Base-by-base conservation (phyloP, 345 rosid species). In the Euphorbia peplus region DNA sequence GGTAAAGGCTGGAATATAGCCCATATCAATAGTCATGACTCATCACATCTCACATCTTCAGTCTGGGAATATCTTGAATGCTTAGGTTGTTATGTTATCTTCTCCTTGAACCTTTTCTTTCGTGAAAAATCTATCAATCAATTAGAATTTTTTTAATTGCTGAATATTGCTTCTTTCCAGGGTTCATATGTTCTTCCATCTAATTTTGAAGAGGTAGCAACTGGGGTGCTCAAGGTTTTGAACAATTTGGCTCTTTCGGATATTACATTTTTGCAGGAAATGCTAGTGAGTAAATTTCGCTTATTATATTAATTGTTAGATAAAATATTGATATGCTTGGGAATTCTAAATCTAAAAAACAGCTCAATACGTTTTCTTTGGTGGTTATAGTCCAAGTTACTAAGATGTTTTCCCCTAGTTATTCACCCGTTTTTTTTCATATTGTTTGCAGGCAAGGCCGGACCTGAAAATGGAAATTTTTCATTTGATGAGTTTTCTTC, bases 391-490 rank as follows among this genome's bases (percentile, higher is more conserved):
- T 41, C 41, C 53, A 32, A n/a, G 60, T 18, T 70, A 12, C 22
- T 26, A 42, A 47, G 10, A 26, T 56, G 32, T 55, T 14, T 19
- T 44, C 32, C 64, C 32, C 47, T 1, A 11, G 22, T 70, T 50
- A 39, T 52, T 53, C 41, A 35, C n/a, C 73, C 46, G n/a, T 0
- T 57, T 57, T 57, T 37, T 39, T 52, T 25, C 67, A 24, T 64
- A 61, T 53, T 66, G 42, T 63, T 72, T 46, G 46, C 85, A 89
- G 91, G 91, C 91, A 41, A 83, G 85, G 89, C 85, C 85, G 12
- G 95, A 87, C 70, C 78, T 86, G 76, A 89, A 82, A 72, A 85
- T 83, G 95, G 95, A 89, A 77, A 78, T 89, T 72, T 89, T 89
- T 72, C 95, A 89, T 73, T 70, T 89, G 75, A 85, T 82, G 87